Evolutionary conservation across 106 monocot species (phyloP), one percentile per base, ranked within the genome.

Genomic region (Vanilla planifolia): DNA sequence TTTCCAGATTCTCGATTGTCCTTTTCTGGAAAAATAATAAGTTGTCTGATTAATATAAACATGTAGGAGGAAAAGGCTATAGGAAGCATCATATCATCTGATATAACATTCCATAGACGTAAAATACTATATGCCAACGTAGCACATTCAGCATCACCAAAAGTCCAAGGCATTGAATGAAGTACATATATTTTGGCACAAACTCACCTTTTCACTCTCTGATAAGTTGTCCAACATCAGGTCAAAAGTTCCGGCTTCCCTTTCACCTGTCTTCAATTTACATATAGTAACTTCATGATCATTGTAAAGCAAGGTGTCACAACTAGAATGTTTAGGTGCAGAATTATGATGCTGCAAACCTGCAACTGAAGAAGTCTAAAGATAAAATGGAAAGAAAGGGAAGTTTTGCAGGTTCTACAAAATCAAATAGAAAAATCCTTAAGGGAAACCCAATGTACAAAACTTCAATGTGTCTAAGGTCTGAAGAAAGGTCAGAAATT

Each of bases 171-270:
- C 7, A 43, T 26, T 61, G 8, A 41, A 43, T 42, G 19, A 59
- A 34, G 8, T 32, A 2, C 5, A 59, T 13, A 37, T 6, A 37
- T 59, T 1, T 20, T 8, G 4, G 16, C 25, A 65, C 4, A 43
- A 23, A 51, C 10, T 33, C 33, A 48, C 96, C 91, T 88, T 87
- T 65, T 87, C 96, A 56, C 30, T 57, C 8, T 85, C 81, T 43
- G 88, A 84, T 57, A 98, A 57, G 44, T 53, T 88, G 45, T 98
- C 91, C 65, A 91, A 62, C 46, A 71, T 79, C 48, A 77, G 55
- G 62, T 89, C 80, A 44, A 46, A 60, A 59, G 73, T 78, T 19
- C 28, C 26, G 39, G 34, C 42, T 67, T 72, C 79, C 30, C 63
- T 81, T 26, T 71, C 87, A 9, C 77, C 74, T 15, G 60, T 80